Percentiles rank a stretch among this genome's conserved stretches.
Evolutionary conservation across 2,329 filamentous ascomycete species (phyloP).

Genomic region (Aspergillus calidoustus): DNA sequence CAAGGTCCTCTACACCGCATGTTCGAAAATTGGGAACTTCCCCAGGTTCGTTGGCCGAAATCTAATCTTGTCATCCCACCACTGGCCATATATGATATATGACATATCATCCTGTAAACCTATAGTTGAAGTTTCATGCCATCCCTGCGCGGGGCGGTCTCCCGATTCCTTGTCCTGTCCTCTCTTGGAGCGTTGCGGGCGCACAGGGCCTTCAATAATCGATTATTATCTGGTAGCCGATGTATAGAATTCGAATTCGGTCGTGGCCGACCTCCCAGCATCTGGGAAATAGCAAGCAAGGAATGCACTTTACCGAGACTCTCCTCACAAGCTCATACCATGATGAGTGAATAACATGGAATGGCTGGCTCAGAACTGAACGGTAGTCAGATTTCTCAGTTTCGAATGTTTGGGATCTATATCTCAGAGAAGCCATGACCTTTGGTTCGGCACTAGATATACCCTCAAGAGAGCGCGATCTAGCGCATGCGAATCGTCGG

Average conservation of each 20-base stretch:
- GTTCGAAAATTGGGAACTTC: background rate
- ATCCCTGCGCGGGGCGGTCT: slow-evolving; percentile 3
- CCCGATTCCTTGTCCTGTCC: slow-evolving; percentile 36
- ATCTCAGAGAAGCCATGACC: no score
- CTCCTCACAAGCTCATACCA: no score
- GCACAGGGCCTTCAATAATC: background rate
- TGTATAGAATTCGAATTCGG: background rate
- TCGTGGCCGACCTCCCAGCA: background rate
- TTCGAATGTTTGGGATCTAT: no score
- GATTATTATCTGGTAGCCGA: background rate
- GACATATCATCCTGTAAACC: slow-evolving; percentile 9
- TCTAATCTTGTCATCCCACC: slow-evolving; percentile 12
- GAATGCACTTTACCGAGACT: background rate
- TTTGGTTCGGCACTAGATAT: no score
- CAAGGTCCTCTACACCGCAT: slow-evolving; percentile 23
- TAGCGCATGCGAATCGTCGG: background rate
- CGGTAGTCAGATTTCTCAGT: no score
- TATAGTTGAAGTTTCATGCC: background rate
- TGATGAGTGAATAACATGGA: no score
- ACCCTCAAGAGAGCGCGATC: no score
- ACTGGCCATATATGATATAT: slow-evolving; percentile 13
- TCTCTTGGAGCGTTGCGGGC: background rate
- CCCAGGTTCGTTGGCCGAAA: slow-evolving; percentile 2
- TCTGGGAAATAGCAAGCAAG: background rate
- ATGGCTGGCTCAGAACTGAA: background rate